Conservation (phyloP, 73 alveolate genomes). For the Paramecium sonneborni region DNA sequence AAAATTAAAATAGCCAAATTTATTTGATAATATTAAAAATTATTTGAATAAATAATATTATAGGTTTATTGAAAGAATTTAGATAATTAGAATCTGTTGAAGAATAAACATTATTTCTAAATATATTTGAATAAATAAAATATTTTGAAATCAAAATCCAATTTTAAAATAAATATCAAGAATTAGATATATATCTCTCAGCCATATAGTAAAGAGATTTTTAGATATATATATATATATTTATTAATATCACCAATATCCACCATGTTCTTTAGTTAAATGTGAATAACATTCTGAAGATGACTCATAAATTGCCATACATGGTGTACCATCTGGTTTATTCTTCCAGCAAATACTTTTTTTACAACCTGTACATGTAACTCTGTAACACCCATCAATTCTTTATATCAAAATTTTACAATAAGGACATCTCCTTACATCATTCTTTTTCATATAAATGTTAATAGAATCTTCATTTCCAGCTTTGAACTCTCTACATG, state of each 20-base stretch:
- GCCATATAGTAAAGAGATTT: background rate
- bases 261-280: constrained; percentile 65
- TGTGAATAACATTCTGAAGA: constrained; percentile 63
- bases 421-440: constrained; percentile 62
- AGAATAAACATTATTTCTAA: background rate
- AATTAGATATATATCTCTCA: constrained; percentile 13
- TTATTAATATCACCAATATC: constrained; percentile 63
- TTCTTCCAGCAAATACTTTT: constrained; percentile 65
- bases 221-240: background rate
- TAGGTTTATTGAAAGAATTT: background rate
- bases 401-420: constrained; percentile 55
- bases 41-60: constrained; percentile 1
- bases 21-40: background rate
- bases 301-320: constrained; percentile 50
- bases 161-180: background rate
- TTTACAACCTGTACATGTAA: constrained; percentile 60
- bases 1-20: background rate
- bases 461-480: constrained; percentile 53
- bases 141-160: background rate
- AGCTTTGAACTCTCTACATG: constrained; percentile 63
- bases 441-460: constrained; percentile 61
- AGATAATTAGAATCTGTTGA: background rate
- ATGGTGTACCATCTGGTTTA: constrained; percentile 46
- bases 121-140: background rate
- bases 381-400: constrained; percentile 69